These are phyloP conservation scores for Aspergillus ustus DNA, from an alignment of 2,329 filamentous ascomycete species.

Conservation along the genomic window DNA sequence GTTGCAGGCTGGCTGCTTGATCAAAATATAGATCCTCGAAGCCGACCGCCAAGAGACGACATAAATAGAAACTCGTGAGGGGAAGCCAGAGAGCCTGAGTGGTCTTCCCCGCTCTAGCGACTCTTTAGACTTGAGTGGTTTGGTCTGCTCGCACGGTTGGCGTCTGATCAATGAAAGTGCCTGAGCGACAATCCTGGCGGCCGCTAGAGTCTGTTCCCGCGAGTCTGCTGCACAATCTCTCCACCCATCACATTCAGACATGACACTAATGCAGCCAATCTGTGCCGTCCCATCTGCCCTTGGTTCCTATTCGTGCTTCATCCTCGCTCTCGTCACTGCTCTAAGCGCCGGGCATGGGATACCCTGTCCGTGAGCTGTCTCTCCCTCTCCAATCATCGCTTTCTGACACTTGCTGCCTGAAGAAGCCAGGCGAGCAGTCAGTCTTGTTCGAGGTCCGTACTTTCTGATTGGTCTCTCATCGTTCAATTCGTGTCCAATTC, in stretches of 20 bases:
- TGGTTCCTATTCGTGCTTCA: conserved; percentile 15
- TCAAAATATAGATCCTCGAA: conserved; percentile 3
- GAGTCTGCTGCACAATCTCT: conserved; percentile 25
- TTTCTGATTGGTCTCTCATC: conserved; percentile 22
- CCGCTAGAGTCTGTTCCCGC: conserved; percentile 27
- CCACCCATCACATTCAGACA: conserved; percentile 25
- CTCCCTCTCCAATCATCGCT: conserved; percentile 20
- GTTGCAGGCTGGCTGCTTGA: not conserved
- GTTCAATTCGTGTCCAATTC: conserved; percentile 18
- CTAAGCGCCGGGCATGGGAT: conserved; percentile 22
- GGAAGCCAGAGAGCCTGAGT: not conserved
- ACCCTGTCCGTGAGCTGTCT: conserved; percentile 4
- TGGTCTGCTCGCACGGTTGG: not conserved
- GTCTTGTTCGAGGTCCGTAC: not conserved
- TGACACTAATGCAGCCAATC: conserved; percentile 20
- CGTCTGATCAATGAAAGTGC: conserved; percentile 21
- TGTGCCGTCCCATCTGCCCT: conserved; percentile 14
- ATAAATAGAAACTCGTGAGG: conserved; percentile 14
- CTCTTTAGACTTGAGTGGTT: conserved; percentile 13
- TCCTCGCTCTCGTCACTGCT: conserved; percentile 8
- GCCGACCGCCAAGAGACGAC: not conserved
- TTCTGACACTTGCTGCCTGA: conserved; percentile 14
- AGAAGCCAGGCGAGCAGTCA: conserved; percentile 22
- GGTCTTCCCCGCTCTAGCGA: conserved; percentile 12
- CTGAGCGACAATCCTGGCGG: conserved; percentile 19